These are phyloP conservation scores for Cadophora sp. DNA, from an alignment of 2,329 filamentous ascomycete species.

Conservation along the genomic window DNA sequence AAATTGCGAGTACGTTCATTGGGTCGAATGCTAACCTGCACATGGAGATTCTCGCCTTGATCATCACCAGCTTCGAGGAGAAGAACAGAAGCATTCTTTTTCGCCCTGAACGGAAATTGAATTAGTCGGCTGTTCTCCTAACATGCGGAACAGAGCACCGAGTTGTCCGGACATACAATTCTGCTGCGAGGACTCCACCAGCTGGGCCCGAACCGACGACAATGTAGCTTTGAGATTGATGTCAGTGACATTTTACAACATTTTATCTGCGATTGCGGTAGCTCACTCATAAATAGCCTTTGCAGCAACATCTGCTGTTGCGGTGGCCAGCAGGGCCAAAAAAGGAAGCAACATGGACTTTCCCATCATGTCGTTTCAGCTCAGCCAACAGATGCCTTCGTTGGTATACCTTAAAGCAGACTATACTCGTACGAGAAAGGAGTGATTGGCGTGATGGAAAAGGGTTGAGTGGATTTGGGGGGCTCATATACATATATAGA, in stretches of 20 bases:
- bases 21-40: background rate
- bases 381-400: too few species aligned
- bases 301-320: conserved; percentile 1
- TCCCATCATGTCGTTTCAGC: background rate
- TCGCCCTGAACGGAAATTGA: conserved; percentile 42
- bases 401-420: background rate
- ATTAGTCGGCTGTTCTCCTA: background rate
- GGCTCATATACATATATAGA: background rate
- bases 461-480: background rate
- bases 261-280: too few species aligned
- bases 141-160: background rate
- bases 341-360: background rate
- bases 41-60: conserved; percentile 46
- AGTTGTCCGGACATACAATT: conserved; percentile 42
- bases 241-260: background rate
- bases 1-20: too few species aligned
- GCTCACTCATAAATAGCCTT: background rate
- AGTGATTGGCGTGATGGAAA: background rate
- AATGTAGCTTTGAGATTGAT: conserved; percentile 45
- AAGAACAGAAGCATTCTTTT: conserved; percentile 57
- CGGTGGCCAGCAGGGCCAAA: background rate
- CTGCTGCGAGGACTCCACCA: conserved; percentile 56
- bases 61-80: conserved; percentile 61
- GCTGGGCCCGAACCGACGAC: conserved; percentile 60
- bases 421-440: background rate